Evolutionary conservation across 345 rosid species (phyloP).

Genomic region (Camelina hispida): DNA sequence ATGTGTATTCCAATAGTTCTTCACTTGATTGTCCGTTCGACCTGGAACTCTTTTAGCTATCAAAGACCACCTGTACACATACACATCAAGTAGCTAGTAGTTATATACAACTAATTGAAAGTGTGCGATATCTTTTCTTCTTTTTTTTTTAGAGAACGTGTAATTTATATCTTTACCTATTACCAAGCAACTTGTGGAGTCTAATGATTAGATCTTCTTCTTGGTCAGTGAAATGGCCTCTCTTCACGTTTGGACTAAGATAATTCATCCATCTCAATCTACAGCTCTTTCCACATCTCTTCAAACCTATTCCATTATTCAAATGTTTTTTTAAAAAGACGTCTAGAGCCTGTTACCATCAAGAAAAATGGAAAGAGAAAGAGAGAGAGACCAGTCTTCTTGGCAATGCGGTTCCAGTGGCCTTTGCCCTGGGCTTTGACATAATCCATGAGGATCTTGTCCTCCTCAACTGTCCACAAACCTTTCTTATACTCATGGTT

Average conservation of each 20-base stretch:
- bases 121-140: too few relatives aligned
- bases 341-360: too few relatives aligned
- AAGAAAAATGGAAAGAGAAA: background rate
- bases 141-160: too few relatives aligned
- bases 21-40: conserved; percentile 67
- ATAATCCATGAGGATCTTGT: conserved; percentile 57
- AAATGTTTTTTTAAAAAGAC: too few relatives aligned
- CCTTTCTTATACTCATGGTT: conserved; percentile 52
- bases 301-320: conserved; percentile 43
- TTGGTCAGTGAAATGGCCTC: conserved; percentile 49
- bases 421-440: conserved; percentile 62
- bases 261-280: conserved; percentile 65
- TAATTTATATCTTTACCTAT: too few relatives aligned
- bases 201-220: conserved; percentile 60
- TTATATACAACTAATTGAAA: too few relatives aligned
- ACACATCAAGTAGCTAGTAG: conserved; percentile 27
- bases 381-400: conserved; percentile 51
- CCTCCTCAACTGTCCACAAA: conserved; percentile 57
- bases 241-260: conserved; percentile 52
- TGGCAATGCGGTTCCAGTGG: conserved; percentile 65
- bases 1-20: conserved; percentile 62
- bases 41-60: conserved; percentile 66
- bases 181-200: conserved; percentile 49
- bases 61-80: conserved; percentile 59
- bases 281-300: conserved; percentile 66